Evolutionary conservation across 257 asterid genomes (phyloP).

Genomic region (Buddleja alternifolia): DNA sequence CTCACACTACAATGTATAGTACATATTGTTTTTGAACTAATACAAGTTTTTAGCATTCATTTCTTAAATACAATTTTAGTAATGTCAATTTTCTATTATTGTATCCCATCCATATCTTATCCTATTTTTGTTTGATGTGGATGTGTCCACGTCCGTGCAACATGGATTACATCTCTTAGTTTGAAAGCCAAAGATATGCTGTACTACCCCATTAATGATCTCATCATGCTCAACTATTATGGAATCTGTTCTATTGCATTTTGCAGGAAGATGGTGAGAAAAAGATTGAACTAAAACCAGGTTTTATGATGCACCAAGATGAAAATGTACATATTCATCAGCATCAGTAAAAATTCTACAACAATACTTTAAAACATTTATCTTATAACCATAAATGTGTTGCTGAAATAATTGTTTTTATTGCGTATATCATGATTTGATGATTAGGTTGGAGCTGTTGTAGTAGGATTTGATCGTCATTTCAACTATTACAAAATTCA

Average conservation of each 20-base stretch:
- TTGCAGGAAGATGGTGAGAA: constrained; percentile 86
- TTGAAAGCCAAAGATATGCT: constrained; percentile 10
- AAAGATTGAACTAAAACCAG: constrained; percentile 93
- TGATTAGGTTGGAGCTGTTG: constrained; percentile 94
- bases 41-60: too few species aligned
- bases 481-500: constrained; percentile 96
- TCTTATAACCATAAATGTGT: constrained; percentile 6
- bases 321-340: constrained; percentile 56
- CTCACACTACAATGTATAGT: too few species aligned
- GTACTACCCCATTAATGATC: neutral
- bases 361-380: neutral
- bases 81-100: too few species aligned
- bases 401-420: constrained; percentile 9
- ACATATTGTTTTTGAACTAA: too few species aligned
- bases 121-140: too few species aligned
- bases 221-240: constrained; percentile 14
- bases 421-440: constrained; percentile 18
- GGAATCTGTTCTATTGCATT: constrained; percentile 20
- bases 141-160: too few species aligned
- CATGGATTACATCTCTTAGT: neutral
- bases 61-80: too few species aligned
- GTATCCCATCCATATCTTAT: too few species aligned
- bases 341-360: neutral
- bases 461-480: constrained; percentile 96
- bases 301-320: constrained; percentile 95